Evolutionary conservation across 2,329 filamentous ascomycete species (phyloP), one percentile per base, ranked within the genome.

Genomic region (Diplodia corticola): DNA sequence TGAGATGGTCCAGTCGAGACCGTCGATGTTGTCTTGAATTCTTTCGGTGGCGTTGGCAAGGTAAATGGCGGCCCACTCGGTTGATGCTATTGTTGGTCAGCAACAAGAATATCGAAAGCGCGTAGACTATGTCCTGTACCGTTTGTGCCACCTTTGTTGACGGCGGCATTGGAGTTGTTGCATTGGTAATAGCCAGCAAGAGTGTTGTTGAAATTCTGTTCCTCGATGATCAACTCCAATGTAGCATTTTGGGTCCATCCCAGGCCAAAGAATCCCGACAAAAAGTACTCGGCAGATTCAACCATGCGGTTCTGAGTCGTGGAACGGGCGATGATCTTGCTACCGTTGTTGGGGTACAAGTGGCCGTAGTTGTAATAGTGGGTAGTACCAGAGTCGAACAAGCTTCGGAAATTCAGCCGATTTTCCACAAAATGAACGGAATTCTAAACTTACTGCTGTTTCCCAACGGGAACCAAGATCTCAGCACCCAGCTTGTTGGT

Each of bases 231-330:
- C 15, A 90, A 82, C 71, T 91, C 87, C n/a, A 92, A 83, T 0
- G 88, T 91, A 6, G 84, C 89, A 72, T 92, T 91, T 33, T 87
- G 83, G 1, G 87, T 83, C 90, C 90, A 93, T 54, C 89, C 85
- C 0, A 92, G 82, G 0, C 90, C 90, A 73, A 93, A 93, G 79
- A 93, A 93, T 0, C 91, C 91, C 5, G 90, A 88, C 73, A 92
- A 79, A 77, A 92, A 93, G 76, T 93, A 90, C 76, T 93, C 90
- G 3, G 90, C 90, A 46, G 85, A 89, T 74, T 92, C 88, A 24
- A 90, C 80, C 90, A 93, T 93, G 26, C 91, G 86, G 73, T 91
- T 87, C 74, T 93, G 89, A 1, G 90, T 91, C 0, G 90, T 92
- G 1, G 89, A 91, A 30, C 90, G 84, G 17, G 87, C 89, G 66